Conservation (phyloP, 2,329 filamentous ascomycete species). For the Fusarium nygamai region DNA sequence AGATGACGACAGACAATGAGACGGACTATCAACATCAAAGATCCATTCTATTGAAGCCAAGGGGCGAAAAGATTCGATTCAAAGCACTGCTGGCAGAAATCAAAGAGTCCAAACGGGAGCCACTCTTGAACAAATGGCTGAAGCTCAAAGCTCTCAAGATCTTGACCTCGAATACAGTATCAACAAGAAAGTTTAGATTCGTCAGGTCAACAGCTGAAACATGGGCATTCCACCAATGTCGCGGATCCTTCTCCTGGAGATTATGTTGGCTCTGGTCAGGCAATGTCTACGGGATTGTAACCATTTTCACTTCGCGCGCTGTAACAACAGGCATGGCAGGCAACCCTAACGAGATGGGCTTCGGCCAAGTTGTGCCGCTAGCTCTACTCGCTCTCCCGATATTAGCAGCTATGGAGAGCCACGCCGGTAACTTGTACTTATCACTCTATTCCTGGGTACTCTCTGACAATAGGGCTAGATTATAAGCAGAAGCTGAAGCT, state of each 20-base stretch:
- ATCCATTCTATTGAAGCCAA: accelerated
- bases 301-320: background rate
- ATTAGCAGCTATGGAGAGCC: background rate
- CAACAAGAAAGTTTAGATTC: no score
- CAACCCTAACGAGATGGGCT: background rate
- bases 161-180: accelerated
- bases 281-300: background rate
- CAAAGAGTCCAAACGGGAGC: background rate
- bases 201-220: no score
- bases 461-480: background rate
- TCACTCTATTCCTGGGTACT: accelerated
- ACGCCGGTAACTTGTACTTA: background rate
- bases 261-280: background rate
- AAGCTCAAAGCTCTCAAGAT: background rate
- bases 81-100: background rate
- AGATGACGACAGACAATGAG: background rate
- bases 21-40: no score
- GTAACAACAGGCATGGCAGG: background rate
- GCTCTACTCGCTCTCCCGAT: background rate
- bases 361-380: background rate
- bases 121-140: background rate
- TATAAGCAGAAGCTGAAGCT: background rate
- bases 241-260: background rate
- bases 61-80: accelerated
- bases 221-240: slow-evolving; percentile 1